These are phyloP conservation scores for Dicorynia guianensis DNA, from an alignment of 306 rosid species.

Conservation along the genomic window DNA sequence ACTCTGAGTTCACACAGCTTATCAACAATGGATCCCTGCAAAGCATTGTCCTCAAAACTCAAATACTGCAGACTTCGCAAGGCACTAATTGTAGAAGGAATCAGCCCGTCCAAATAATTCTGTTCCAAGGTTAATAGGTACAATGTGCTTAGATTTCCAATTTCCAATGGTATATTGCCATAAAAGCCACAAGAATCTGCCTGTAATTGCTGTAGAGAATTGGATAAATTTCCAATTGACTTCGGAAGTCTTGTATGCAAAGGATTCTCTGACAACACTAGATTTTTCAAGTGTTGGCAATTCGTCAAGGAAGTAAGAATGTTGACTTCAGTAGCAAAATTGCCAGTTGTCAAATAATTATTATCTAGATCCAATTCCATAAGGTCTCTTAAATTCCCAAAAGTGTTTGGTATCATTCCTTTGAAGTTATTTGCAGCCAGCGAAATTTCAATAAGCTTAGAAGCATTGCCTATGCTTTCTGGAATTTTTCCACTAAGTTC, in stretches of 20 bases:
- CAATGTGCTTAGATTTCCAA: constrained; percentile 31
- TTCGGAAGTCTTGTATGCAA: too few species aligned
- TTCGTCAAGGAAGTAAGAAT: too few species aligned
- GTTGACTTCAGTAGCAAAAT: too few species aligned
- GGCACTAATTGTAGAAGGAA: too few species aligned
- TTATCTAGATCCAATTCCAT: too few species aligned
- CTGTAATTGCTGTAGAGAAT: background rate
- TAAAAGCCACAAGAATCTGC: background rate
- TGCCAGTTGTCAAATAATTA: too few species aligned
- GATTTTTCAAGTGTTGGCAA: too few species aligned
- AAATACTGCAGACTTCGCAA: background rate
- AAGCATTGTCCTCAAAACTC: constrained; percentile 2
- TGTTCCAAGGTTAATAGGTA: background rate
- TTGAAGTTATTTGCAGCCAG: background rate
- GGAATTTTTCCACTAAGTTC: background rate
- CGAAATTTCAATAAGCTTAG: background rate
- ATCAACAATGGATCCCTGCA: constrained; percentile 31
- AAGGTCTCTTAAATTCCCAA: background rate
- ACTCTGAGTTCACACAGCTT: constrained; percentile 33
- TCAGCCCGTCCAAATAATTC: constrained; percentile 21
- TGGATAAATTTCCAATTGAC: constrained; percentile 27
- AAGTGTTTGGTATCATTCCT: background rate
- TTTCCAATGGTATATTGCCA: constrained; percentile 30
- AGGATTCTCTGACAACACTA: too few species aligned
- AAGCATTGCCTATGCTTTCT: background rate